These are phyloP conservation scores for Irpex lacteus DNA, from an alignment of 1,284 basidiomycete species.

Conservation along the genomic window DNA sequence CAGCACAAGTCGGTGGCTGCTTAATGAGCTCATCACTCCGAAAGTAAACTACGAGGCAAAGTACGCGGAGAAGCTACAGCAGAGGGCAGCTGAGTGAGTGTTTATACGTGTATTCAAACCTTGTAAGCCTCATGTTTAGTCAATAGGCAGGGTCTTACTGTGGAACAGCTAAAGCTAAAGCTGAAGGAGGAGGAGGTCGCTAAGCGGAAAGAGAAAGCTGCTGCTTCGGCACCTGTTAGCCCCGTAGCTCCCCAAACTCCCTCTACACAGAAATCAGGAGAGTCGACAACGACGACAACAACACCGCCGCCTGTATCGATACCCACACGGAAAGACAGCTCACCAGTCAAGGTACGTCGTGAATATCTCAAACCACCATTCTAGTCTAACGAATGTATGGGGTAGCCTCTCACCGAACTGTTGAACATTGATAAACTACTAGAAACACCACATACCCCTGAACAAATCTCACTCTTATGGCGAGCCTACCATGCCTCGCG, in stretches of 20 bases:
- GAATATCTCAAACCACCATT: conserved; percentile 1
- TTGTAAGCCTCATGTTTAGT: background rate
- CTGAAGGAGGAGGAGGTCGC: conserved; percentile 29
- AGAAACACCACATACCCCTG: conserved; percentile 65
- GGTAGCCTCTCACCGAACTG: conserved; percentile 76
- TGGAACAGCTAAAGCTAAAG: conserved; percentile 27
- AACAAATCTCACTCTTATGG: conserved; percentile 81
- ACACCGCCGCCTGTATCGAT: conserved; percentile 11
- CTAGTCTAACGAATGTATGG: conserved; percentile 5
- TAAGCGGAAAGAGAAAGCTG: conserved; percentile 19
- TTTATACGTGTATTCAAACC: background rate
- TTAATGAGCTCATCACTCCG: conserved; percentile 14
- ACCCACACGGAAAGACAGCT: conserved; percentile 55
- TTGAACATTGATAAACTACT: conserved; percentile 75
- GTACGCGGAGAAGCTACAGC: conserved; percentile 46
- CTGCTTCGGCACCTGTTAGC: conserved; percentile 21
- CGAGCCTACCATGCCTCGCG: conserved; percentile 84
- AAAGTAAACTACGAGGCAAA: conserved; percentile 32
- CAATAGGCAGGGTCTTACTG: conserved; percentile 27
- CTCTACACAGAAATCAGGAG: conserved; percentile 2
- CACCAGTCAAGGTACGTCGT: conserved; percentile 61
- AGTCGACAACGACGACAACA: background rate
- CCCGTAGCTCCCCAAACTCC: conserved; percentile 8
- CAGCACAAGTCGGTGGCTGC: conserved; percentile 5
- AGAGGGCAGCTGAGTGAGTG: conserved; percentile 44